Evolutionary conservation across 164 flowering plant genomes (phyloP).

Genomic region (Litsea cubeba): DNA sequence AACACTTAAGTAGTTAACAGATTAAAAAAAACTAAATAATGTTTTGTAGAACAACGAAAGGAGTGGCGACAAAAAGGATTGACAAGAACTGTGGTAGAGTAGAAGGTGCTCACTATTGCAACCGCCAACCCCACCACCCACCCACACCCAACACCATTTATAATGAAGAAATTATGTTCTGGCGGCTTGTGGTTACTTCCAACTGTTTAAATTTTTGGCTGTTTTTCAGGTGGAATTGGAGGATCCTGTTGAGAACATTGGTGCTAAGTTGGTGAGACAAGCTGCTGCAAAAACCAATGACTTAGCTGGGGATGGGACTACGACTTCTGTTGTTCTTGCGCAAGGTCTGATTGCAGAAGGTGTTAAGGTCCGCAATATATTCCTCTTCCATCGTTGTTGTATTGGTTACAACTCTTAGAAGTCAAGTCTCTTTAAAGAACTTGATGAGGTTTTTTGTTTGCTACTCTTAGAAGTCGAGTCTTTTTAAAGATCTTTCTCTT

Average conservation of each 20-base stretch:
- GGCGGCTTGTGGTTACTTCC: not conserved
- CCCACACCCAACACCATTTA: too few relatives aligned
- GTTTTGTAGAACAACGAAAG: too few relatives aligned
- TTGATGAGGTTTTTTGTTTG: not conserved
- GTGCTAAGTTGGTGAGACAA: constrained; percentile 93
- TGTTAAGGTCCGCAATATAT: constrained; percentile 62
- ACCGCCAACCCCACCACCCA: too few relatives aligned
- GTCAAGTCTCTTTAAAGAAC: not conserved
- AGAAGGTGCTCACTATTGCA: not conserved
- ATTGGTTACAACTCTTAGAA: not conserved
- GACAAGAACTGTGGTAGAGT: too few relatives aligned
- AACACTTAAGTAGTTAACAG: too few relatives aligned
- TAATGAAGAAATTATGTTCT: not conserved
- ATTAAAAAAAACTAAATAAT: too few relatives aligned
- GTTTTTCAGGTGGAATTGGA: constrained; percentile 77
- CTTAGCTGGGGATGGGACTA: constrained; percentile 98
- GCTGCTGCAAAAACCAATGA: constrained; percentile 99
- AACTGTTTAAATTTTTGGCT: not conserved
- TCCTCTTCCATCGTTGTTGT: not conserved
- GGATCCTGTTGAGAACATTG: constrained; percentile 98
- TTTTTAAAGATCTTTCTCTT: not conserved
- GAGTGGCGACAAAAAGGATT: too few relatives aligned
- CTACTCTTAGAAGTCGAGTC: not conserved
- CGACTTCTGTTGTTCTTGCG: constrained; percentile 97
- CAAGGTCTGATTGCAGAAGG: constrained; percentile 96